A percentile compares a stretch with the other conserved stretches of the same genome.
Conservation (phyloP, 495 filamentous ascomycete genomes). For the Trichoderma orchidacearum region DNA sequence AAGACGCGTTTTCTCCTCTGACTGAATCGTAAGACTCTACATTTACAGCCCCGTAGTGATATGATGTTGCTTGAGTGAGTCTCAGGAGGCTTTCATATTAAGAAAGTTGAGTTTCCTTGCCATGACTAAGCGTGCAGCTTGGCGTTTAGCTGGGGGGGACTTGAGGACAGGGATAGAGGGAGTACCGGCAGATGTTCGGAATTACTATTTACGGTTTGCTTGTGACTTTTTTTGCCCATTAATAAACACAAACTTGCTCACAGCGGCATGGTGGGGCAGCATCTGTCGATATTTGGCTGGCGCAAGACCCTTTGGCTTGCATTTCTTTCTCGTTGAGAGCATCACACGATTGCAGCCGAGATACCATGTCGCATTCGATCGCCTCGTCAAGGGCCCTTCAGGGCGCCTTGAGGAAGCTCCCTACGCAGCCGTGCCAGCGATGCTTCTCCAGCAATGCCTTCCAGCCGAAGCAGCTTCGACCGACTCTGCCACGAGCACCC, state of each 20-base stretch:
- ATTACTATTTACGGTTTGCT: too few relatives aligned
- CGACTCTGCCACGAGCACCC: neutral
- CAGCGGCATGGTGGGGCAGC: neutral
- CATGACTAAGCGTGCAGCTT: neutral
- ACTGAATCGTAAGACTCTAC: too few relatives aligned
- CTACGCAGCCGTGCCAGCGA: slow-evolving; percentile 12
- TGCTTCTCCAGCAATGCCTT: slow-evolving; percentile 9
- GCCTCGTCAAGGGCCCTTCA: slow-evolving; percentile 10
- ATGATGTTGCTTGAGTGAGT: too few relatives aligned
- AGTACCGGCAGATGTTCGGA: neutral
- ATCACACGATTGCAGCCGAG: neutral
- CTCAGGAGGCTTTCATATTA: too few relatives aligned
- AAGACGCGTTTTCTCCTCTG: too few relatives aligned
- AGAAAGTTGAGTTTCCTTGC: too few relatives aligned
- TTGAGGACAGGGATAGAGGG: too few relatives aligned
- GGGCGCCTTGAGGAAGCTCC: slow-evolving; percentile 9
- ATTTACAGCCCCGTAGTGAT: too few relatives aligned
- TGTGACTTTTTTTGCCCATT: too few relatives aligned
- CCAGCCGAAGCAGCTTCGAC: slow-evolving; percentile 2
- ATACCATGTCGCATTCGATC: slow-evolving; percentile 14
- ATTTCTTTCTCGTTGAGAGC: neutral
- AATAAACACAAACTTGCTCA: neutral
- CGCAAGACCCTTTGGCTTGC: neutral
- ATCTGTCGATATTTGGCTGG: neutral
- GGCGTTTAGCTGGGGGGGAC: too few relatives aligned